Percentiles rank a stretch among this genome's conserved stretches.
phyloP scores from a whole-genome alignment of 139 green algal genomes.

The Coelastrella sp. region DNA sequence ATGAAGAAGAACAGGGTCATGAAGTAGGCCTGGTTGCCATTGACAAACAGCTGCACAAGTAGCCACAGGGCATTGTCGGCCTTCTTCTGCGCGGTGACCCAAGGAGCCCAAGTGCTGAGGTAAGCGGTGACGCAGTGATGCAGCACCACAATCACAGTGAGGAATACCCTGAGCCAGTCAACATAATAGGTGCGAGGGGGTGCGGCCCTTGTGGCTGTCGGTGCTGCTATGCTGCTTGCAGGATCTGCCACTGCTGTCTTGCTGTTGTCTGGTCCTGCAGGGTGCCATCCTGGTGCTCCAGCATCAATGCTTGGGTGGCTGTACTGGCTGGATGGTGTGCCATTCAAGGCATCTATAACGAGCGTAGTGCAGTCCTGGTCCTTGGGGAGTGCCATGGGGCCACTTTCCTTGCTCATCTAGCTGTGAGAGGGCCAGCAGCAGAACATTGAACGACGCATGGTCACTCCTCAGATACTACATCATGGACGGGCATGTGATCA shows the following conservation, averaged over 20 bases:
- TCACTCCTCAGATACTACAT: no score
- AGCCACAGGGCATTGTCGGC: constrained; percentile 40
- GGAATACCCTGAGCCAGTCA: constrained; percentile 38
- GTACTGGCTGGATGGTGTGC: not conserved
- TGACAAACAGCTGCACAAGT: constrained; percentile 46
- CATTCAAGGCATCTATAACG: not conserved
- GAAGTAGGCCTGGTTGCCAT: constrained; percentile 50
- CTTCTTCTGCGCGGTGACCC: not conserved
- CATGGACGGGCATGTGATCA: no score
- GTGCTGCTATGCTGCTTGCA: not conserved
- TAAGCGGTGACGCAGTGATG: constrained; percentile 46
- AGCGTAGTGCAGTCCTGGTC: not conserved
- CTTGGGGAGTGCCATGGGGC: not conserved
- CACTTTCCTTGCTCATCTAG: not conserved
- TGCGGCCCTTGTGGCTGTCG: not conserved
- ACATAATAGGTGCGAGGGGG: constrained; percentile 36
- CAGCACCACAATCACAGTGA: constrained; percentile 36
- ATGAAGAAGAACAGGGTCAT: constrained; percentile 53
- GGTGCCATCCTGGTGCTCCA: not conserved
- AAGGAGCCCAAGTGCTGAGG: not conserved
- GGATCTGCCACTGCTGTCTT: not conserved
- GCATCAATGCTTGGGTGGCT: not conserved
- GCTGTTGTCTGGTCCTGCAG: not conserved
- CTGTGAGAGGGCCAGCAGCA: not conserved
- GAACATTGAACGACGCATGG: not conserved